phyloP scores from a whole-genome alignment of 257 asterid species.

The Solanum chmielewskii region DNA sequence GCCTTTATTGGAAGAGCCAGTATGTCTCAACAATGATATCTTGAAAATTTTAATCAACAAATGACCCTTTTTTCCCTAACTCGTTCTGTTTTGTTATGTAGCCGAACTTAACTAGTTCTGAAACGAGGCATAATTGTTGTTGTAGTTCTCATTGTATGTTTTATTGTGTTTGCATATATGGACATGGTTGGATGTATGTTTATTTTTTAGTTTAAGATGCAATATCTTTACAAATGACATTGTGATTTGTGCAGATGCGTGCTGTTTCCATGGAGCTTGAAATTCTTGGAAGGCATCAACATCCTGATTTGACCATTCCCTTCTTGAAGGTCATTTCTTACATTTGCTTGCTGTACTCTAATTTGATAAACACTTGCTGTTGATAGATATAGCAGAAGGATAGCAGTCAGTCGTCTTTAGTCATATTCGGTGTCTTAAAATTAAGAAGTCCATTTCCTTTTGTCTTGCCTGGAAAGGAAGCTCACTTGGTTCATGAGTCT shows the following conservation, averaged over 20 bases:
- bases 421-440: neutral
- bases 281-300: slow-evolving; percentile 86
- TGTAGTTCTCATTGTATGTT: neutral
- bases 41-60: neutral
- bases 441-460: neutral
- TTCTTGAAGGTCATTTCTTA: slow-evolving; percentile 64
- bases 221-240: neutral
- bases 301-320: slow-evolving; percentile 78
- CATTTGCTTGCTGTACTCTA: neutral
- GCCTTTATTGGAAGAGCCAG: slow-evolving; percentile 97
- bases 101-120: neutral
- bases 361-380: slow-evolving; percentile 1
- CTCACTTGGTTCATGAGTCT: neutral
- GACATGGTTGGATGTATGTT: neutral
- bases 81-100: neutral
- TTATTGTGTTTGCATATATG: neutral
- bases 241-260: slow-evolving; percentile 47
- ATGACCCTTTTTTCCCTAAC: neutral
- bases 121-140: neutral
- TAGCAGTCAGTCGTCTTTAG: neutral
- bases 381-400: neutral
- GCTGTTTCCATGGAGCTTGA: slow-evolving; percentile 89
- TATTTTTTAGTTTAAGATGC: neutral
- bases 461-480: neutral
- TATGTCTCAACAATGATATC: slow-evolving; percentile 16